Base-by-base conservation (phyloP, 805 yeast species). In the Sugiyamaella valdiviana region DNA sequence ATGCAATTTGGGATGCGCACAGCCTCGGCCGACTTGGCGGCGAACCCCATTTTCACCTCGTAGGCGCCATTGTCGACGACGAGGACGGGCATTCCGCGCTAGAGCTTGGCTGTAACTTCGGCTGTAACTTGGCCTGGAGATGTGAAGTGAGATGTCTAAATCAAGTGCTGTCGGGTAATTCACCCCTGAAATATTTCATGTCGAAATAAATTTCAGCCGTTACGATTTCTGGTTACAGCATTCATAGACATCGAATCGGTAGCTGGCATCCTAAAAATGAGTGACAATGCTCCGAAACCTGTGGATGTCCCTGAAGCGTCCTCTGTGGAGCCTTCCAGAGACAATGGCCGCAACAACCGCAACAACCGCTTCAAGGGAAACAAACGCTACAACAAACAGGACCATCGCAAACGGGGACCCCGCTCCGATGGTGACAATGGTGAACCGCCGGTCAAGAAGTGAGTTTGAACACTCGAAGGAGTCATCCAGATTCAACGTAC, bases 51-150 rank as follows among this genome's bases (percentile, higher is more conserved):
- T 61, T 91, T 91, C 46, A 93, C 75, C 51, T 79, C 79, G 61
- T 85, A 85, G 0, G 95, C 82, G 0, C 99, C 99, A 71, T 93
- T 93, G 60, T 93, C 99, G 14, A 93, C 67, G 3, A 93, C 79
- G 22, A 91, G 57, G 7, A 52, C 56, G 19, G 51, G 45, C 21
- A 26, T 26, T 7, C 14, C n/a, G 32, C 14, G n/a, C n/a, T n/a
- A n/a, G n/a, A n/a, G n/a, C n/a, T n/a, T n/a, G n/a, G n/a, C n/a
- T n/a, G n/a, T n/a, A n/a, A n/a, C n/a, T n/a, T n/a, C n/a, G n/a
- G n/a, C n/a, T n/a, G n/a, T n/a, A n/a, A n/a, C n/a, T n/a, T n/a
- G n/a, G n/a, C n/a, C 10, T 24, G 29, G 29, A 24, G 10, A 6
- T 24, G 29, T 26, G 32, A n/a, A 26, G 4, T 10, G 32, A 26